Evolutionary conservation across 73 alveolate species (phyloP).

Genomic region (Chromera velia): DNA sequence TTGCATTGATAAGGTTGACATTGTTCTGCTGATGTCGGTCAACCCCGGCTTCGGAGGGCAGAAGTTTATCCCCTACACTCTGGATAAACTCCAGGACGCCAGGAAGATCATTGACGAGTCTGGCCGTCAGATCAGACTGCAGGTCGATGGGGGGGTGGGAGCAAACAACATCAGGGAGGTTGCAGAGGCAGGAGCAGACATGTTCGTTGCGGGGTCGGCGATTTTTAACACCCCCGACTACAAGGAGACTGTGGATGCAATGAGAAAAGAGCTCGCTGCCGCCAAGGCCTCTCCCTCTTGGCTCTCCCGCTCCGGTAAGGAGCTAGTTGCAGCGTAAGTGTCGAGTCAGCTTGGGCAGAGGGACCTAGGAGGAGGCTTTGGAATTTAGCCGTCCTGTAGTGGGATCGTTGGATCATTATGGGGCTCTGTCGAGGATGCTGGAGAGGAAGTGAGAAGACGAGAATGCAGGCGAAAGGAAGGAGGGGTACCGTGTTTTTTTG

Average conservation of each 20-base stretch:
- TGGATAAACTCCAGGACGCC: slow-evolving; percentile 24
- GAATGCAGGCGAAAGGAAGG: no score
- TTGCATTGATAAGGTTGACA: slow-evolving; percentile 26
- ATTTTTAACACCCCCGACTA: slow-evolving; percentile 24
- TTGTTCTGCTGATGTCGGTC: slow-evolving; percentile 44
- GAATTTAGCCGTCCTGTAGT: no score
- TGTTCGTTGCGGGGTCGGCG: slow-evolving; percentile 37
- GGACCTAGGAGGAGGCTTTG: no score
- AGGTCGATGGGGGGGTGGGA: slow-evolving; percentile 40
- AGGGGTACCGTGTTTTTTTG: no score
- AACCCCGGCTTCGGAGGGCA: slow-evolving; percentile 50
- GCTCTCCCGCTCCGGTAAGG: background rate
- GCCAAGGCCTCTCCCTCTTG: background rate
- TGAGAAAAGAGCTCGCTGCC: background rate
- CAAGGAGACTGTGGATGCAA: background rate
- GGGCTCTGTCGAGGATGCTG: no score
- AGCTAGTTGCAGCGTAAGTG: background rate
- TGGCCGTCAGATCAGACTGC: slow-evolving; percentile 15
- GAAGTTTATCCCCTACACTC: slow-evolving; percentile 28
- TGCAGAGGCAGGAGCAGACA: background rate
- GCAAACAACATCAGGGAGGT: slow-evolving; percentile 7
- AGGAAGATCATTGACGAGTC: slow-evolving; percentile 14
- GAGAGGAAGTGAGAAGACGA: no score
- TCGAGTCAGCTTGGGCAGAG: no score
- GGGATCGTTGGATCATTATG: no score